These are phyloP conservation scores for Mycena indigotica DNA, from an alignment of 768 basidiomycete genomes.

Conservation along the genomic window DNA sequence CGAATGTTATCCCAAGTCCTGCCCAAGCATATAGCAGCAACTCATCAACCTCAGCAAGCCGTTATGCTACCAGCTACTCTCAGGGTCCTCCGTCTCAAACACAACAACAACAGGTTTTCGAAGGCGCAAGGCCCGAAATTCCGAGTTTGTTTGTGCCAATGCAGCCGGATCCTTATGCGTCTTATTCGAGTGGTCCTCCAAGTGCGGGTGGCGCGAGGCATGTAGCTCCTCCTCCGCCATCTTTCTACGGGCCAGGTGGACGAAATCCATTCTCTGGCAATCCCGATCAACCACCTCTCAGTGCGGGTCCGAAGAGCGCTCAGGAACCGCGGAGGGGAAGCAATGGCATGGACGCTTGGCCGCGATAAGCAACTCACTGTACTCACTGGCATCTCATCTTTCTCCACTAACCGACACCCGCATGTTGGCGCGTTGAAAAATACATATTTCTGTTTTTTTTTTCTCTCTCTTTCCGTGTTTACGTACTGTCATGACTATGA, in stretches of 20 bases:
- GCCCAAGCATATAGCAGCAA: constrained; percentile 69
- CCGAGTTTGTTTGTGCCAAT: constrained; percentile 76
- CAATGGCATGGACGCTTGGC: constrained; percentile 71
- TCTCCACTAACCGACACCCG: constrained; percentile 2
- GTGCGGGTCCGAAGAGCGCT: constrained; percentile 50
- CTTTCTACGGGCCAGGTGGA: constrained; percentile 67
- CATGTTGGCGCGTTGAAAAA: constrained; percentile 20
- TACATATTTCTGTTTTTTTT: constrained; percentile 12
- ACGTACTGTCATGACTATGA: constrained; percentile 12
- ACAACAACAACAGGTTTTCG: constrained; percentile 48
- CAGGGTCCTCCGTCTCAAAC: constrained; percentile 42
- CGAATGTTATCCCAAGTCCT: constrained; percentile 66
- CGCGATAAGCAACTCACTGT: constrained; percentile 50
- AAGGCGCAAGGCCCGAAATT: constrained; percentile 61
- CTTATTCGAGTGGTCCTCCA: constrained; percentile 47
- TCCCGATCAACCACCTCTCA: constrained; percentile 40
- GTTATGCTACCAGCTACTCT: constrained; percentile 61
- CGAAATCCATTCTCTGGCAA: constrained; percentile 47
- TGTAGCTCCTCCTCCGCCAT: constrained; percentile 49
- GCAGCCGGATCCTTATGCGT: constrained; percentile 78
- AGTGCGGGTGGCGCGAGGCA: constrained; percentile 40
- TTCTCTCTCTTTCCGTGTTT: background rate
- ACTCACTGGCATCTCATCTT: background rate
- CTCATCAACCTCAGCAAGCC: constrained; percentile 55
- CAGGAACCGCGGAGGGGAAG: constrained; percentile 60